Conservation (phyloP, 163 green algal species). For the Chlamydomonas reinhardtii region DNA sequence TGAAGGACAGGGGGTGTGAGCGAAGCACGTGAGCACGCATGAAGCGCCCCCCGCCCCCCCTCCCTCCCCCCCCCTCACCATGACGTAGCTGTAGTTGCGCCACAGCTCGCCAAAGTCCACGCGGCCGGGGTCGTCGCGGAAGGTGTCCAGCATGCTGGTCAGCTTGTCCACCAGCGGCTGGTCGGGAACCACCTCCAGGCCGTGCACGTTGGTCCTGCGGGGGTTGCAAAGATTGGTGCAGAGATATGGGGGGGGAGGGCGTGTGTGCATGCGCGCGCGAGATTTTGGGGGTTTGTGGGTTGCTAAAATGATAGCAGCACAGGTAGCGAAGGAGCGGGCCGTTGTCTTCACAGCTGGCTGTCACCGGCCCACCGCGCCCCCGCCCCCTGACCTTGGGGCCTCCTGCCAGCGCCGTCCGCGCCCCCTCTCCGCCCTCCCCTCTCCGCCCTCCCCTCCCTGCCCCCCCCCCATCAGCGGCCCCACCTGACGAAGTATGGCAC, state of each 20-base stretch:
- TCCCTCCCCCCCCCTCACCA: not conserved
- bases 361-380: too few relatives aligned
- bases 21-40: too few relatives aligned
- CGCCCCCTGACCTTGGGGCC: too few relatives aligned
- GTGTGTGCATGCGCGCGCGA: too few relatives aligned
- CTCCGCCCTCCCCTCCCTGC: too few relatives aligned
- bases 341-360: too few relatives aligned
- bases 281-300: not conserved
- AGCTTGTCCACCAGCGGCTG: constrained; percentile 25
- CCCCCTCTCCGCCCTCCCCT: too few relatives aligned
- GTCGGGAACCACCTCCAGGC: constrained; percentile 25
- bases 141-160: constrained; percentile 22
- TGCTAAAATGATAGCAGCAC: too few relatives aligned
- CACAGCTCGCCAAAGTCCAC: constrained; percentile 34
- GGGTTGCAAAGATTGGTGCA: not conserved
- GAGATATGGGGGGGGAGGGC: not conserved
- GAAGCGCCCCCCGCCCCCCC: too few relatives aligned
- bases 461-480: not conserved
- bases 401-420: too few relatives aligned
- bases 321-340: too few relatives aligned
- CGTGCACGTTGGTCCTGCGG: constrained; percentile 24
- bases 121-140: constrained; percentile 22
- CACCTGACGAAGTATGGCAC: constrained; percentile 60
- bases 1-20: too few relatives aligned
- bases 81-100: constrained; percentile 18